Evolutionary conservation across 176 grass and related monocot genomes (phyloP).

Genomic region (Aegilops sharonensis): DNA sequence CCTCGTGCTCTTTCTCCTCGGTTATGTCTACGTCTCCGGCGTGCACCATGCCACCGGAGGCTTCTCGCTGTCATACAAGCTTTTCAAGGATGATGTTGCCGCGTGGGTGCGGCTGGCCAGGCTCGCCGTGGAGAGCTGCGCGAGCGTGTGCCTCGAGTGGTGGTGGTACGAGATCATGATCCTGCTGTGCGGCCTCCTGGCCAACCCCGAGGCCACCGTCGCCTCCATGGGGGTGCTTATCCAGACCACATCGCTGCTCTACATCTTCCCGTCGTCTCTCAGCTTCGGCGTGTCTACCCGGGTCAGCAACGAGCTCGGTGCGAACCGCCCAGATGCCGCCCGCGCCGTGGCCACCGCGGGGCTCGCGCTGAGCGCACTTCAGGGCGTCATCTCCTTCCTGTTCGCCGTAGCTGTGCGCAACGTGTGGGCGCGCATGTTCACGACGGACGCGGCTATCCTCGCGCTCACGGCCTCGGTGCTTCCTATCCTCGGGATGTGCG

Average conservation of each 20-base stretch:
- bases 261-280: constrained; percentile 99
- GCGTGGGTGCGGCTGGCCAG: constrained; percentile 53
- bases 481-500: constrained; percentile 84
- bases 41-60: constrained; percentile 63
- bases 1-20: constrained; percentile 67
- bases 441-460: constrained; percentile 58
- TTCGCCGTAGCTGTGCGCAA: constrained; percentile 70
- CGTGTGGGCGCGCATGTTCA: constrained; percentile 86
- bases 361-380: constrained; percentile 46
- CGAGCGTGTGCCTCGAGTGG: constrained; percentile 94
- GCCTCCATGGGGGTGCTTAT: constrained; percentile 94
- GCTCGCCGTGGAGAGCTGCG: constrained; percentile 67
- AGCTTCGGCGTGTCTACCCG: constrained; percentile 94
- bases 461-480: constrained; percentile 75
- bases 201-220: constrained; percentile 68
- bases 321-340: constrained; percentile 56
- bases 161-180: constrained; percentile 99
- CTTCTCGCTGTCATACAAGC: constrained; percentile 42
- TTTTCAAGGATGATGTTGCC: constrained; percentile 52
- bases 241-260: constrained; percentile 85
- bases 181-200: constrained; percentile 74
- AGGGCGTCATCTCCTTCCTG: constrained; percentile 53
- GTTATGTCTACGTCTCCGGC: constrained; percentile 67
- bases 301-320: constrained; percentile 86
- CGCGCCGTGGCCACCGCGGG: constrained; percentile 54